These are phyloP conservation scores for Trichoderma oligosporum DNA, from an alignment of 2,329 filamentous ascomycete genomes.

Conservation along the genomic window DNA sequence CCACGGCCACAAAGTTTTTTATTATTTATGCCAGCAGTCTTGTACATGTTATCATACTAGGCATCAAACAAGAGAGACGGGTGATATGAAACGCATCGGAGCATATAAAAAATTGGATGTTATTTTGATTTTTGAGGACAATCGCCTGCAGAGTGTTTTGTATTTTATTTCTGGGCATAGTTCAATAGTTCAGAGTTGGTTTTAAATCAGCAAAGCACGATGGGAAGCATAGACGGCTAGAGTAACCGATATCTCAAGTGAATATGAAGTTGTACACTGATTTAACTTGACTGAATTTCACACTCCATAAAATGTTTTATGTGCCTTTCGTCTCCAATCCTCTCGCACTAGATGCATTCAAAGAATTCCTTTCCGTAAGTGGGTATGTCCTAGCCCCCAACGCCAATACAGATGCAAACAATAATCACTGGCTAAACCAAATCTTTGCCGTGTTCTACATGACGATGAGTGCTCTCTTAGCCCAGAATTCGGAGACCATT, in stretches of 20 bases:
- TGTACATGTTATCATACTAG: not conserved
- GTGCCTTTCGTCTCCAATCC: not conserved
- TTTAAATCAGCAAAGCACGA: not conserved
- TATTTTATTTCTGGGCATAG: not conserved
- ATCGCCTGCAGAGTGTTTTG: too few species aligned
- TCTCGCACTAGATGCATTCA: not conserved
- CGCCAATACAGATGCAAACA: constrained; percentile 5
- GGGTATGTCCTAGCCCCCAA: constrained; percentile 11
- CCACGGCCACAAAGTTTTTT: too few species aligned
- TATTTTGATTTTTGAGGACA: not conserved
- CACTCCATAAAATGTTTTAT: not conserved
- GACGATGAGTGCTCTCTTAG: constrained; percentile 33
- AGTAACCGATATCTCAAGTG: constrained; percentile 8
- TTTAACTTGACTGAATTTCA: not conserved
- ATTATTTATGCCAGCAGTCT: too few species aligned
- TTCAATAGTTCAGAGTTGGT: not conserved
- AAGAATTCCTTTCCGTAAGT: not conserved
- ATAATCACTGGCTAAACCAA: not conserved
- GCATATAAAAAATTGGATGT: not conserved
- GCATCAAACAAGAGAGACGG: not conserved
- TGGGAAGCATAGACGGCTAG: constrained; percentile 9
- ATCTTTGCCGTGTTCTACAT: not conserved
- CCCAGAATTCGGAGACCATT: constrained; percentile 60
- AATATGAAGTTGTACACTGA: constrained; percentile 12
- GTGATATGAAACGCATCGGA: not conserved